Evolutionary conservation across 768 basidiomycete species (phyloP), one percentile per base, ranked within the genome.

Genomic region (Auricularia sp.): DNA sequence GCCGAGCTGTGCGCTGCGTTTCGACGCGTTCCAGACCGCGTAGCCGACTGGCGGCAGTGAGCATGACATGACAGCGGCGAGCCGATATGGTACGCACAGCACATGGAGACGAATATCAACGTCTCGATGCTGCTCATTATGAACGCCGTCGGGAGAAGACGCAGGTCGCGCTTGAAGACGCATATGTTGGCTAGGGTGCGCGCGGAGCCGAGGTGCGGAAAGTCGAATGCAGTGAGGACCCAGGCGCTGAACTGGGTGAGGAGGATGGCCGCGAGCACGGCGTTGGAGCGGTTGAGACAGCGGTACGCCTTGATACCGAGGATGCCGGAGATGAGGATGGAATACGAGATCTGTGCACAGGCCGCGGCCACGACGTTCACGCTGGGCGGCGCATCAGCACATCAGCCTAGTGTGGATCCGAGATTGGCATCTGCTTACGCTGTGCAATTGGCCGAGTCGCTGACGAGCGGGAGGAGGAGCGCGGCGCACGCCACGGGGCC

Each of bases 251-350:
- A 68, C 64, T 81, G 80, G 23, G 85, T 76, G 16, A 79, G 59
- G 3, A 69, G 69, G 51, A 87, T 69, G 18, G 78, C 69, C 23
- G 76, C 66, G 14, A 83, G 75, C 62, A 88, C 79, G 63, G 83
- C 67, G n/a, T 77, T 77, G n/a, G 84, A 81, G 65, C 82, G 81
- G 71, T 84, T 80, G 66, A 87, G 73, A 68, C 85, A 87, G 68
- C 80, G 81, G 68, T 87, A 88, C 7, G 83, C 85, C 70, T 88
- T 88, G 68, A 83, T 75, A 14, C 87, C 87, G 39, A 86, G 75
- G 36, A 87, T 82, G 36, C 84, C 85, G 0, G 84, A 80, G 51
- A 87, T 79, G 87, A 87, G 63, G 8, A 44, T 34, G 42, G 64
- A 36, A 64, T 61, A 65, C 16, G 67, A 67, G 23, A 44, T 39